phyloP scores from a whole-genome alignment of 257 asterid genomes.

The Capsicum rhomboideum region DNA sequence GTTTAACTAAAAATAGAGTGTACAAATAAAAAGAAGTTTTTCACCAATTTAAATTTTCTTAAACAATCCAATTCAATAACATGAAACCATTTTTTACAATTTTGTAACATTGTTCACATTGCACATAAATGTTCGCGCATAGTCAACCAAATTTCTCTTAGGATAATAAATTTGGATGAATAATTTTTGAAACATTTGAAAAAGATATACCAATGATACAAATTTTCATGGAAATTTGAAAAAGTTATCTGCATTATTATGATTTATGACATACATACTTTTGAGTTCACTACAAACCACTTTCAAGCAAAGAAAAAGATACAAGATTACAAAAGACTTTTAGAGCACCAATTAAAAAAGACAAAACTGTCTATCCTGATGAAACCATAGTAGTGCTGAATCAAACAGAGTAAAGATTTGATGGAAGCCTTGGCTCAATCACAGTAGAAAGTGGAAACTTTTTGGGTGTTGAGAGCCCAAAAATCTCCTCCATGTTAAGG shows the following conservation, averaged over 20 bases:
- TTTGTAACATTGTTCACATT: too few relatives aligned
- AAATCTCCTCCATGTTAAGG: slow-evolving; percentile 35
- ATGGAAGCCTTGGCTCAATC: slow-evolving; percentile 35
- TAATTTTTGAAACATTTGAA: not conserved
- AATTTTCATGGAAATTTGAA: too few relatives aligned
- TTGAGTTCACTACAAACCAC: not conserved
- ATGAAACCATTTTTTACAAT: too few relatives aligned
- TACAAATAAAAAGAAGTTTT: too few relatives aligned
- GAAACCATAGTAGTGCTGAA: not conserved
- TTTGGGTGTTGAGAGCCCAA: slow-evolving; percentile 33
- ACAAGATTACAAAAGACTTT: not conserved
- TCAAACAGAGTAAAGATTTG: slow-evolving; percentile 17
- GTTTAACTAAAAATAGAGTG: too few relatives aligned
- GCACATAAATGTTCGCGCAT: too few relatives aligned
- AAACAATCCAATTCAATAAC: too few relatives aligned
- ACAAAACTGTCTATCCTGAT: not conserved
- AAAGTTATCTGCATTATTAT: too few relatives aligned
- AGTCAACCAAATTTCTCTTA: too few relatives aligned
- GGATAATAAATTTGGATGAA: too few relatives aligned
- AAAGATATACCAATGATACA: not conserved
- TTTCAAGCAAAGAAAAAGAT: not conserved
- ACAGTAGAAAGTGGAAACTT: slow-evolving; percentile 23
- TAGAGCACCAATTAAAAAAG: not conserved
- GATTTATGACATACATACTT: not conserved
- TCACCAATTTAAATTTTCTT: too few relatives aligned